phyloP scores from a whole-genome alignment of 352 stramenopile genomes.

The Phytophthora sp. region DNA sequence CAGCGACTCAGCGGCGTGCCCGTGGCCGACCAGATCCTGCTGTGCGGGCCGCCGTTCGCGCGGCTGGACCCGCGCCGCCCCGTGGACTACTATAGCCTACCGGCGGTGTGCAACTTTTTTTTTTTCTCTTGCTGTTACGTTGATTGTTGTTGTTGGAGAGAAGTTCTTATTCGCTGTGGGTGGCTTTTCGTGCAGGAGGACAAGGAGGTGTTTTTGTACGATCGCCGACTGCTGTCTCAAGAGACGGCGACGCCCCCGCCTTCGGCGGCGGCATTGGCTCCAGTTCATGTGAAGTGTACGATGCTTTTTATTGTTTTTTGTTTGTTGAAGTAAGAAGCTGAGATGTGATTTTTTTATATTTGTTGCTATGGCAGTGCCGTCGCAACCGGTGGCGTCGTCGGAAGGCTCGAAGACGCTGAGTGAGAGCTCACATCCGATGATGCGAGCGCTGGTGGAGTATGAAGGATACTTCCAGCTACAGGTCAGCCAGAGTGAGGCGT shows the following conservation, averaged over 20 bases:
- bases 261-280: constrained; percentile 37
- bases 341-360: neutral
- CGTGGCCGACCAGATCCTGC: constrained; percentile 75
- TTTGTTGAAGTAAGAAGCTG: constrained; percentile 1
- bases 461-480: constrained; percentile 84
- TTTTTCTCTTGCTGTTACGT: neutral
- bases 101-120: constrained; percentile 32
- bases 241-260: constrained; percentile 46
- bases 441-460: constrained; percentile 81
- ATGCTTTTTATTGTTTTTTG: constrained; percentile 1
- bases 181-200: constrained; percentile 35
- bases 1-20: constrained; percentile 64
- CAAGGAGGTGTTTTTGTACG: constrained; percentile 85
- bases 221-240: constrained; percentile 79
- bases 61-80: constrained; percentile 74
- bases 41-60: constrained; percentile 78
- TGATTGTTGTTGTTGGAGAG: neutral
- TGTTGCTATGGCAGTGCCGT: constrained; percentile 50
- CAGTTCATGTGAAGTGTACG: constrained; percentile 54
- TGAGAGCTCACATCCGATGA: constrained; percentile 80
- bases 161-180: neutral
- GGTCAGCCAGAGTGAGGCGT: constrained; percentile 64
- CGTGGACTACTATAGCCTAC: constrained; percentile 73
- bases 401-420: constrained; percentile 73
- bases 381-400: constrained; percentile 57